Evolutionary conservation across 495 filamentous ascomycete genomes (phyloP), one percentile per base, ranked within the genome.

Genomic region (Parathielavia appendiculata): DNA sequence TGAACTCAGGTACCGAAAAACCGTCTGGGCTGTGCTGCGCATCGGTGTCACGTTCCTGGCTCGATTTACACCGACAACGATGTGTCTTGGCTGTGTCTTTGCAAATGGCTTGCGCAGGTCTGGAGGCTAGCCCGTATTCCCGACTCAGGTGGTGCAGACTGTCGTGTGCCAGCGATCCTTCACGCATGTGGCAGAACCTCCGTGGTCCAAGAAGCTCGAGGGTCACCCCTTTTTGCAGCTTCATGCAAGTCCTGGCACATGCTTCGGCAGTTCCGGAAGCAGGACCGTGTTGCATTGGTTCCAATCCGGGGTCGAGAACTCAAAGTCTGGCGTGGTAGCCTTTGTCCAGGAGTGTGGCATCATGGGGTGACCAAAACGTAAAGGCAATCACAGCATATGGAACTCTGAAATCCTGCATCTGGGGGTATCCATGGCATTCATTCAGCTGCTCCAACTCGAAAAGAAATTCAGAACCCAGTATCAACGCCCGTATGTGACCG

Each of bases 161-260:
- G 6, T 30, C 26, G 26, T 23, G 20, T 40, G 26, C 36, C 39
- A 54, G 22, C 60, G 66, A 67, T 69, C 64, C 51, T 63, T 67
- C 66, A 69, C 52, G 56, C 43, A 54, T 68, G 63, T 66, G 58
- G 66, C 63, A 65, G 41, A 46, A 45, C 32, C 32, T 51, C 19
- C 38, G 26, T 19, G 26, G 26, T 30, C 26, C 8, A 23, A n/a
- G 39, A 16, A 51, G 30, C 44, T 41, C 4, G 36, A 53, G 26
- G 9, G 11, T 17, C 22, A 46, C 5, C 52, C 54, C n/a, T 35
- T 34, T 32, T 43, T 19, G 20, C 11, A 47, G 13, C 23, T 41
- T 60, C 20, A 54, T 57, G 46, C 39, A 56, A 58, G 20, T 5
- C 11, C 46, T n/a, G 9, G 34, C 30, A 3, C 32, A 16, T 49